These are phyloP conservation scores for Articulospora tetracladia DNA, from an alignment of 495 filamentous ascomycete species.

Conservation along the genomic window DNA sequence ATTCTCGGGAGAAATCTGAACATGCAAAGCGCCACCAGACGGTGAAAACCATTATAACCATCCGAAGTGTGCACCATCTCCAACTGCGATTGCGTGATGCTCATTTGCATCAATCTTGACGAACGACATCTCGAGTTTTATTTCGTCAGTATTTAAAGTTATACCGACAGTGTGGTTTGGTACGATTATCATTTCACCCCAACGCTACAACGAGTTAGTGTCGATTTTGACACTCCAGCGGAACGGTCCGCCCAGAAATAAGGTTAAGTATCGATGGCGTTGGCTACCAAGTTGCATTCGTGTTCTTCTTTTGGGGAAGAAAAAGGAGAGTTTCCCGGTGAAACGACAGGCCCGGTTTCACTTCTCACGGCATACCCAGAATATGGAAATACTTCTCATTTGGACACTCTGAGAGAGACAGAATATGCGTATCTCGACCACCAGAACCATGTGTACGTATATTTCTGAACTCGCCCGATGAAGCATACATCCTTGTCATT, in stretches of 20 bases:
- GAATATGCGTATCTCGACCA: constrained; percentile 32
- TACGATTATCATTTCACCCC: not conserved
- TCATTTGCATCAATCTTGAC: not conserved
- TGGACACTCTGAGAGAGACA: constrained; percentile 25
- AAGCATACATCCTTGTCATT: too few relatives aligned
- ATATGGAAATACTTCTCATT: constrained; percentile 22
- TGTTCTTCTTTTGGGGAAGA: not conserved
- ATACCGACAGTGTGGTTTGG: not conserved
- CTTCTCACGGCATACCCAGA: constrained; percentile 22
- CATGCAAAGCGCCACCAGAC: too few relatives aligned
- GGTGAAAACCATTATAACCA: not conserved
- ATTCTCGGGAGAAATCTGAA: too few relatives aligned
- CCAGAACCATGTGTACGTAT: constrained; percentile 27
- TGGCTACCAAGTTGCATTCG: not conserved
- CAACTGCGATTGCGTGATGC: not conserved
- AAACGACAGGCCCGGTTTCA: not conserved
- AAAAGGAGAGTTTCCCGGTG: not conserved
- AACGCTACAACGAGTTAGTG: not conserved
- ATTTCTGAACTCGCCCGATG: not conserved
- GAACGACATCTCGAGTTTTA: not conserved
- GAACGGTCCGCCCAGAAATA: not conserved
- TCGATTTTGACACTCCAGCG: not conserved
- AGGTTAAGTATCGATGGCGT: not conserved
- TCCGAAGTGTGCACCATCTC: not conserved
- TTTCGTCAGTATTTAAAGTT: not conserved